A percentile compares a stretch with the other conserved stretches of the same genome.
phyloP scores from a whole-genome alignment of 768 basidiomycete species.

The Tricholoma bakamatsutake region DNA sequence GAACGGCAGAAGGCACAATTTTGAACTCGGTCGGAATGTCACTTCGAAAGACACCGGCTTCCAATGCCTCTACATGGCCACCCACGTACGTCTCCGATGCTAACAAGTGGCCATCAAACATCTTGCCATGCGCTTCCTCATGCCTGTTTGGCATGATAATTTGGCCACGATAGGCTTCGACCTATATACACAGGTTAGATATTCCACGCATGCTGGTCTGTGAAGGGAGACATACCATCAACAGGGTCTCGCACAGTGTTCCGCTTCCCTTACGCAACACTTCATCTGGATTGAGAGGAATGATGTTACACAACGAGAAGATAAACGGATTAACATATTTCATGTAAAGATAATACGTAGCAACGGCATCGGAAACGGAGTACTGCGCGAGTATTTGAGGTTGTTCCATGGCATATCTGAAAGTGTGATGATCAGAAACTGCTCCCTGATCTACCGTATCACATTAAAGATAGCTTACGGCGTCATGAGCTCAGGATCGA shows the following conservation, averaged over 20 bases:
- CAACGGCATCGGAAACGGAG: conserved; percentile 98
- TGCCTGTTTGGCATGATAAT: conserved; percentile 99
- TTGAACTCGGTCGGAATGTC: conserved; percentile 96
- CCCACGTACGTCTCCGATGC: conserved; percentile 98
- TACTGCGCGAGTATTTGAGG: conserved; percentile 94
- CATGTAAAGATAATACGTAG: conserved; percentile 99
- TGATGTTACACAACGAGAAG: conserved; percentile 98
- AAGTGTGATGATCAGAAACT: conserved; percentile 1
- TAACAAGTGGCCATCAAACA: conserved; percentile 95
- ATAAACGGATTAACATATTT: conserved; percentile 99
- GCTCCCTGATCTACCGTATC: not conserved
- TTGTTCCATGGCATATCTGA: conserved; percentile 92
- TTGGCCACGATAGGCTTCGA: conserved; percentile 86
- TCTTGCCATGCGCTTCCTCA: conserved; percentile 85
- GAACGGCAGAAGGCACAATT: conserved; percentile 80
- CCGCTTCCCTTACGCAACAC: conserved; percentile 94
- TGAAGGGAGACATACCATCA: conserved; percentile 69
- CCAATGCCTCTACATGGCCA: conserved; percentile 96
- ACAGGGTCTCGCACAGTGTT: conserved; percentile 92
- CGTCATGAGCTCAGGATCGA: conserved; percentile 99
- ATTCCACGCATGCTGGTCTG: not conserved
- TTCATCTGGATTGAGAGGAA: conserved; percentile 94
- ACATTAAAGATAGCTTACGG: conserved; percentile 58
- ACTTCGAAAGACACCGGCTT: conserved; percentile 96
- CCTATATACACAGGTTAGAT: conserved; percentile 40